Evolutionary conservation across 345 rosid species (phyloP), one percentile per base, ranked within the genome.

Genomic region (Populus ilicifolia): DNA sequence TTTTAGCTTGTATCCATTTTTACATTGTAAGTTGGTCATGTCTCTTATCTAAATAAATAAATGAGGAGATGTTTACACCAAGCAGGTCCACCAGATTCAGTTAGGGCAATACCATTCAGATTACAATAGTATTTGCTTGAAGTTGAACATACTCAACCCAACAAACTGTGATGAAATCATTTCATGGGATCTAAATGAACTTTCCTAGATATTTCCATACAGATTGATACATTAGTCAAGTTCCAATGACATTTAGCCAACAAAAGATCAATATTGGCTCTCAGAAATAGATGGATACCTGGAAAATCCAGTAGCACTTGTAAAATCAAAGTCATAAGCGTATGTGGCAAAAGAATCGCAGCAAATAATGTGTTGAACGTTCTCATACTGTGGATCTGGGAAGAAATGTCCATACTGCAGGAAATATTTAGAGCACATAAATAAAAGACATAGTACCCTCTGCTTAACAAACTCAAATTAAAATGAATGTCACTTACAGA

Each of bases 371-470:
- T 93, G 99, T 68, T 96, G 99, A 83, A 96, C 96, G 78, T 96
- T 92, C 84, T 93, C 99, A 82, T 93, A 93, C 76, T 92, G 97
- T 12, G 99, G 99, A 88, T 96, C 99, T 6, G 94, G 93, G 81
- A 92, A 96, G 92, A 93, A 96, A 90, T 96, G 98, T 65, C 99
- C 98, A 81, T 85, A 93, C 99, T 96, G 93, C 90, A 86, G 82
- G 68, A 81, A 63, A 82, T 39, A 74, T 6, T 68, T 66, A 23
- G 50, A 69, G 66, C 69, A 82, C 74, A 56, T n/a, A 76, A 80
- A 48, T 35, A 76, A 80, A 76, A 50, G 67, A 75, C 38, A 68
- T n/a, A 8, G 39, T 23, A 76, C 59, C 50, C 63, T 38, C 70
- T 62, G 35, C 13, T 70, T 67, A 62, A 70, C 70, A 41, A 67